Base-by-base conservation (phyloP, 2,329 filamentous ascomycete species). In the Drechslerella coelobrocha region DNA sequence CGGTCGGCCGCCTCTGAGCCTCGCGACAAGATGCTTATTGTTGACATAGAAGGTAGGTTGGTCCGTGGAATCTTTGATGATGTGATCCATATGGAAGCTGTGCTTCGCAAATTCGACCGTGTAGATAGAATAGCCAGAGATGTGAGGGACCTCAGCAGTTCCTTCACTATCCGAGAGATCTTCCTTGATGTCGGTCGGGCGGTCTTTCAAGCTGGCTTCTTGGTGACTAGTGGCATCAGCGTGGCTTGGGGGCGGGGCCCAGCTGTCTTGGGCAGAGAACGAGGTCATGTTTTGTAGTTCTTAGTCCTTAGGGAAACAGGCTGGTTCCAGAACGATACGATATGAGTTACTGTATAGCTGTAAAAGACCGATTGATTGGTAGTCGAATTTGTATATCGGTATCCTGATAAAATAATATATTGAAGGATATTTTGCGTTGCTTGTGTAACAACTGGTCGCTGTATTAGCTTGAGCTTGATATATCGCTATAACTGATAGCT, bases 21-120 rank as follows among this genome's bases (percentile, higher is more conserved):
- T 41, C 2, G 63, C 43, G 12, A 39, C 23, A 29, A 68, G 17
- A n/a, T 53, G 41, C 31, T 61, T 68, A 24, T 68, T 68, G 29
- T 68, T 54, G 14, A 68, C 63, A 34, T 68, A 68, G 10, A 41
- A 52, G 1, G 50, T 1, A 2, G 63, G 50, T 2, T 8, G 54
- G 24, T 68, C 63, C 1, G 50, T 43, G 19, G 27, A 27, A 24
- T 68, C 63, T 45, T 68, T 68, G 55, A 68, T 61, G 9, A 68
- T 21, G 31, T 61, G 47, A 43, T 68, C 63, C 63, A 61, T 61
- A 21, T 68, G 63, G 37, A 55, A 61, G 19, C 63, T 68, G 1
- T 53, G 41, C 31, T 68, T 68, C 26, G 63, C 63, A 19, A 68
- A 68, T 9, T 68, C 63, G 27, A 61, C 43, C 7, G 56, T 61